A percentile compares a stretch with the other conserved stretches of the same genome.
These are phyloP conservation scores for Tritrichomonas foetus DNA, from an alignment of 208 protist species.

Conservation along the genomic window DNA sequence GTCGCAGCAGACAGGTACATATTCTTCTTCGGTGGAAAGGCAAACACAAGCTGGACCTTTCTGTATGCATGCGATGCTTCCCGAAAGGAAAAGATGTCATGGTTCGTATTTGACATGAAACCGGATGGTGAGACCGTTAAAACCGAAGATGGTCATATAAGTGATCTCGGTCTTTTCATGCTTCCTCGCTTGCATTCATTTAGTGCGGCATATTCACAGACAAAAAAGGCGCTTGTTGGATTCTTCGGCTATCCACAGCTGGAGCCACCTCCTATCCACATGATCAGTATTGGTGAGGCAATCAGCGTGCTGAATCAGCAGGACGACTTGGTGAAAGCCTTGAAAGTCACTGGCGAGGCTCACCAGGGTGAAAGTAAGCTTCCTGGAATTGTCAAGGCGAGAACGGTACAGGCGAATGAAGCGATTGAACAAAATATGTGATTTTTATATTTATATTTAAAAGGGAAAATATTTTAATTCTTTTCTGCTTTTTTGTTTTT, in stretches of 20 bases:
- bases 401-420: too few species aligned
- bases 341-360: too few species aligned
- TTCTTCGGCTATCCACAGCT: neutral
- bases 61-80: neutral
- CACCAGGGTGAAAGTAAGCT: too few species aligned
- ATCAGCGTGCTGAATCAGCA: neutral
- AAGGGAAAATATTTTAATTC: too few species aligned
- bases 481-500: too few species aligned
- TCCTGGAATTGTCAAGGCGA: too few species aligned
- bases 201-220: neutral
- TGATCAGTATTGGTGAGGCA: neutral
- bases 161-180: neutral
- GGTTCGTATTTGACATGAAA: neutral
- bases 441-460: too few species aligned
- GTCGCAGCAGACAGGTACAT: neutral
- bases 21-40: neutral
- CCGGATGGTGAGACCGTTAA: neutral
- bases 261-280: neutral
- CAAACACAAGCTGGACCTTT: neutral
- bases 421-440: too few species aligned
- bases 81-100: neutral
- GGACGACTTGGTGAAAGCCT: conserved; percentile 4
- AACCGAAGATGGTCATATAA: neutral
- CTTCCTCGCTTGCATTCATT: neutral
- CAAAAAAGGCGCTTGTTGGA: neutral